Evolutionary conservation across 2,329 filamentous ascomycete genomes (phyloP).

Genomic region (Ceratocystis harringtonii): DNA sequence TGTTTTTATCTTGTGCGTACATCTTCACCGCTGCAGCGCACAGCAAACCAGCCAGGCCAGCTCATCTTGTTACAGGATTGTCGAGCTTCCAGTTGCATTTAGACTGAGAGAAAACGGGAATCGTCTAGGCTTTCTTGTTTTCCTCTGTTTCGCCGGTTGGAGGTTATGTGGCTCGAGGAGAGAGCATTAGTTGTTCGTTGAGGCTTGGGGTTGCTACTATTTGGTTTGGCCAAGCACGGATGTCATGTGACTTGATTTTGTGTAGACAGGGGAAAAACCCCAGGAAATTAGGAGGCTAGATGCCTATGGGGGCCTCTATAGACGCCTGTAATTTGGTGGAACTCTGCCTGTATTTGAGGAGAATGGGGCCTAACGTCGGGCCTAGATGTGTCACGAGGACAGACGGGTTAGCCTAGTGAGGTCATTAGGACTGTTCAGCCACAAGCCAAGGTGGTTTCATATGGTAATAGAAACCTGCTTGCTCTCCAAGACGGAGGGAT

Average conservation of each 20-base stretch:
- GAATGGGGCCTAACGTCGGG: background rate
- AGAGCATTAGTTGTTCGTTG: background rate
- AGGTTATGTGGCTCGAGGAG: no score
- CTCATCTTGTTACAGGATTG: background rate
- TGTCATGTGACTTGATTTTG: background rate
- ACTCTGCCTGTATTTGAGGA: background rate
- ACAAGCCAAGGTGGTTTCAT: background rate
- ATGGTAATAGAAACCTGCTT: background rate
- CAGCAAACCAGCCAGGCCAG: background rate
- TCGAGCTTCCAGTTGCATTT: background rate
- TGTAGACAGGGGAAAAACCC: background rate
- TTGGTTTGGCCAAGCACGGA: background rate
- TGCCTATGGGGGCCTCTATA: background rate
- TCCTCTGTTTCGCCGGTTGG: no score
- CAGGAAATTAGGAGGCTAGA: background rate
- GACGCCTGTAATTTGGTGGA: background rate
- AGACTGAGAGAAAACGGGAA: background rate
- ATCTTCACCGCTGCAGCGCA: background rate
- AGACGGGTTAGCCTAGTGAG: background rate
- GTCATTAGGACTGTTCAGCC: background rate
- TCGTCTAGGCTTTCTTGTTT: no score
- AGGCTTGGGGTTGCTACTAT: background rate
- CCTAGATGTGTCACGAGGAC: background rate
- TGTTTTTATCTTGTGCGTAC: background rate
- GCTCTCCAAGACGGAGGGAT: background rate